A percentile compares a stretch with the other conserved stretches of the same genome.
Evolutionary conservation across 2,329 filamentous ascomycete species (phyloP).

Genomic region (Sclerotinia trifoliorum): DNA sequence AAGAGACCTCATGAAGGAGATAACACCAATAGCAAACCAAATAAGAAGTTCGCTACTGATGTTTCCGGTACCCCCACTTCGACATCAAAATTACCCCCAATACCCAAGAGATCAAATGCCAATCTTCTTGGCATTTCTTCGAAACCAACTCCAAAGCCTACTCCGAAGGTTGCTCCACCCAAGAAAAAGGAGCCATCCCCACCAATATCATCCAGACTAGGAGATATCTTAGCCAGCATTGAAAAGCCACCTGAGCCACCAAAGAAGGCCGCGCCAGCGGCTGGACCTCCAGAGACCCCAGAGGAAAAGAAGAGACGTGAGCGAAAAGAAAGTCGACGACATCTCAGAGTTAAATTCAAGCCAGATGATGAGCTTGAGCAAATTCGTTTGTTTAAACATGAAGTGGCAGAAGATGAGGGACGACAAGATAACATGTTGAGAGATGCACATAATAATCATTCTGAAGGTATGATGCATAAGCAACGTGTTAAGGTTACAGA

Average conservation of each 20-base stretch:
- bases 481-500: constrained; percentile 51
- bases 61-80: constrained; percentile 33
- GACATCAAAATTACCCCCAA: constrained; percentile 28
- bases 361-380: constrained; percentile 64
- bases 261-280: constrained; percentile 36
- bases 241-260: constrained; percentile 37
- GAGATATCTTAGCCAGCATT: constrained; percentile 40
- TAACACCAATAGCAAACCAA: constrained; percentile 34
- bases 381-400: constrained; percentile 68
- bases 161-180: constrained; percentile 35
- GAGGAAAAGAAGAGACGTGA: constrained; percentile 67
- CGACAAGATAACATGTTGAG: constrained; percentile 66
- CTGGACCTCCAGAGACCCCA: constrained; percentile 55
- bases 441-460: constrained; percentile 70
- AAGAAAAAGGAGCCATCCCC: constrained; percentile 41
- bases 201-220: constrained; percentile 38
- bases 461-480: constrained; percentile 69
- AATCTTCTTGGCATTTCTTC: constrained; percentile 37
- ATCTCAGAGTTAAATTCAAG: constrained; percentile 70
- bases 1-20: constrained; percentile 40
- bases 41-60: constrained; percentile 39
- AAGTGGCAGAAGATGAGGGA: constrained; percentile 68
- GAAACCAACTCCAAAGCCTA: constrained; percentile 37
- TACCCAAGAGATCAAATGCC: constrained; percentile 32
- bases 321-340: constrained; percentile 69